A percentile compares a stretch with the other conserved stretches of the same genome.
Evolutionary conservation across 1,139 yeast genomes (phyloP).

Genomic region (Kodamaea ohmeri): DNA sequence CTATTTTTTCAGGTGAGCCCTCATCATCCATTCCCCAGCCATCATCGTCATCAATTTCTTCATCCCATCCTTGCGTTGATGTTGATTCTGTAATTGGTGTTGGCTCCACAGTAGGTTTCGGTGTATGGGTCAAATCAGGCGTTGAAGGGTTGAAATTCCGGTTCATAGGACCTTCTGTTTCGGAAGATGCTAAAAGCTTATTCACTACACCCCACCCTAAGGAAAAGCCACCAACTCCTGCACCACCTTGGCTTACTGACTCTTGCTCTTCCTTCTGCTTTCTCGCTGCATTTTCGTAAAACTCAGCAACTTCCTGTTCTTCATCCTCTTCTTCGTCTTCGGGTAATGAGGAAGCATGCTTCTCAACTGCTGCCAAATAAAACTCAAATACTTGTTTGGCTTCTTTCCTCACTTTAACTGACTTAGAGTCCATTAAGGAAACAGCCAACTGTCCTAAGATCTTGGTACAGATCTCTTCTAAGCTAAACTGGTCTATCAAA

Average conservation of each 20-base stretch:
- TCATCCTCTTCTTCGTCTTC: conserved; percentile 44
- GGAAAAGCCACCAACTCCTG: conserved; percentile 13
- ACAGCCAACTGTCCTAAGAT: conserved; percentile 87
- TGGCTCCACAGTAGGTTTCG: conserved; percentile 23
- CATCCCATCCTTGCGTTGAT: conserved; percentile 13
- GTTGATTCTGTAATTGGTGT: conserved; percentile 12
- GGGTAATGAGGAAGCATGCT: conserved; percentile 58
- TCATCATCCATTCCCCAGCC: conserved; percentile 33
- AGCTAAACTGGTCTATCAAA: conserved; percentile 63
- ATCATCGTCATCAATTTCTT: conserved; percentile 21
- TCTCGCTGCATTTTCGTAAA: conserved; percentile 29
- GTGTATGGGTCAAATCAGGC: conserved; percentile 36
- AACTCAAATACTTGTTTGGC: conserved; percentile 66
- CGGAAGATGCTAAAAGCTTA: conserved; percentile 33
- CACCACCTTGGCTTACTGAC: conserved; percentile 1
- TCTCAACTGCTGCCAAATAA: conserved; percentile 63
- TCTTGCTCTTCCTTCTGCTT: conserved; percentile 7
- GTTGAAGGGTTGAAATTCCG: conserved; percentile 42
- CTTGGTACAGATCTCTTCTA: conserved; percentile 76
- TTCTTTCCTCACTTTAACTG: conserved; percentile 62
- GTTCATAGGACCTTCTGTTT: conserved; percentile 35
- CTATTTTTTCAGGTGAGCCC: conserved; percentile 1
- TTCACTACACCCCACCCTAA: conserved; percentile 43
- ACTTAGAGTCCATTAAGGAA: conserved; percentile 71
- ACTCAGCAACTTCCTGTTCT: conserved; percentile 27